Conservation (phyloP, 164 flowering plant species). For the Tinospora cordifolia region DNA sequence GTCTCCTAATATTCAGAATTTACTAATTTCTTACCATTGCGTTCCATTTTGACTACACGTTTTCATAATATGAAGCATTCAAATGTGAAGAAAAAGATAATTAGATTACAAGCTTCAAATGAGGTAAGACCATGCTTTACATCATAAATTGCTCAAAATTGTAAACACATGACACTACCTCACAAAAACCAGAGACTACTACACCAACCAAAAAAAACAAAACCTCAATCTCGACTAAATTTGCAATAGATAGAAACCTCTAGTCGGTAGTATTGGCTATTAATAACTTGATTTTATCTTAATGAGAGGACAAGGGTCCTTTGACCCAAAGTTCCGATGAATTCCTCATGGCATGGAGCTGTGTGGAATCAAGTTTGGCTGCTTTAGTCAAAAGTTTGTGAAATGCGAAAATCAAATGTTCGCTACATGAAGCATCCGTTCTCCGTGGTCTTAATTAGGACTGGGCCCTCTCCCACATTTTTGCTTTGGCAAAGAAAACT, state of each 20-base stretch:
- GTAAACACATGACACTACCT: no score
- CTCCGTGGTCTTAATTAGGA: slow-evolving; percentile 18
- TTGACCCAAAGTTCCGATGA: not conserved
- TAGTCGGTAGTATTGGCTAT: not conserved
- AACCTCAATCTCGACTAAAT: not conserved
- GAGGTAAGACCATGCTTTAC: no score
- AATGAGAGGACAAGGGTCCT: not conserved
- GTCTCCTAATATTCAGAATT: no score
- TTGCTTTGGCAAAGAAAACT: slow-evolving; percentile 82
- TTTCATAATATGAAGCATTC: no score
- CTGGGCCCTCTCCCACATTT: slow-evolving; percentile 50
- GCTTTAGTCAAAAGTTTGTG: not conserved
- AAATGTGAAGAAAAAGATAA: no score
- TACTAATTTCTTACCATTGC: no score
- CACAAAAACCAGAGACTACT: no score
- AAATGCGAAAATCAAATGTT: slow-evolving; percentile 3
- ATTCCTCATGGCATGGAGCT: not conserved
- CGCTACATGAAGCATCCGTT: not conserved
- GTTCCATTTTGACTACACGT: no score
- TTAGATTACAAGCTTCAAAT: no score
- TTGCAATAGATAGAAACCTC: not conserved
- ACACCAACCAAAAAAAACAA: no score
- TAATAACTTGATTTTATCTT: not conserved
- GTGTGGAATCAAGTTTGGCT: not conserved
- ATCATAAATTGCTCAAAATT: no score